Conservation (phyloP, 2,329 filamentous ascomycete species). For the Aureobasidium sp. region DNA sequence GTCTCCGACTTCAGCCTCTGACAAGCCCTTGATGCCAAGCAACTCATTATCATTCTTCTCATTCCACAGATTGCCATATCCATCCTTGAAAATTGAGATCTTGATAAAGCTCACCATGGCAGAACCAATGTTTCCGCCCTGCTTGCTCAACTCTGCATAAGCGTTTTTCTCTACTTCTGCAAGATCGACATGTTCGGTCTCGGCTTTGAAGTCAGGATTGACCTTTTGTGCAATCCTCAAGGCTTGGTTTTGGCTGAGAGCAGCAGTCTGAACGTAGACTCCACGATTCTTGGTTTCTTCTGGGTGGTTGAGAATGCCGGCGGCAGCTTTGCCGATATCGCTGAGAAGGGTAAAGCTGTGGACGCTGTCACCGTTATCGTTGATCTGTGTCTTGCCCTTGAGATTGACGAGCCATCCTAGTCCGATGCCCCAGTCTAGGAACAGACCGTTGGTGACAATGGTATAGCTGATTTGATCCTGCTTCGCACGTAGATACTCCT, state of each 20-base stretch:
- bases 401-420: conserved; percentile 27
- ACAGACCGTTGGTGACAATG: conserved; percentile 28
- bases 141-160: conserved; percentile 25
- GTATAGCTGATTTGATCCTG: conserved; percentile 29
- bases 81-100: conserved; percentile 23
- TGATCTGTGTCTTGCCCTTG: conserved; percentile 25
- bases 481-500: conserved; percentile 30
- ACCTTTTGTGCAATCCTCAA: conserved; percentile 30
- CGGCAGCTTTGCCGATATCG: conserved; percentile 29
- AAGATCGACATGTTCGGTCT: conserved; percentile 19
- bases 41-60: conserved; percentile 31
- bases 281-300: conserved; percentile 30
- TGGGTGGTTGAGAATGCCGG: conserved; percentile 27
- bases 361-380: conserved; percentile 30
- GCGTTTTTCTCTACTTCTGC: conserved; percentile 27
- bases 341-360: conserved; percentile 28
- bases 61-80: conserved; percentile 28
- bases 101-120: conserved; percentile 27
- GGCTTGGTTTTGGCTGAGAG: conserved; percentile 32
- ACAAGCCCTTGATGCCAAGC: conserved; percentile 29
- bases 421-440: conserved; percentile 33
- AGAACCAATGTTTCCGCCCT: conserved; percentile 14
- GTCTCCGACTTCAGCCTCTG: conserved; percentile 24
- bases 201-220: conserved; percentile 5
- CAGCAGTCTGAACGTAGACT: conserved; percentile 31